Evolutionary conservation across 73 alveolate species (phyloP), one percentile per base, ranked within the genome.

Genomic region (Blepharisma stoltei): DNA sequence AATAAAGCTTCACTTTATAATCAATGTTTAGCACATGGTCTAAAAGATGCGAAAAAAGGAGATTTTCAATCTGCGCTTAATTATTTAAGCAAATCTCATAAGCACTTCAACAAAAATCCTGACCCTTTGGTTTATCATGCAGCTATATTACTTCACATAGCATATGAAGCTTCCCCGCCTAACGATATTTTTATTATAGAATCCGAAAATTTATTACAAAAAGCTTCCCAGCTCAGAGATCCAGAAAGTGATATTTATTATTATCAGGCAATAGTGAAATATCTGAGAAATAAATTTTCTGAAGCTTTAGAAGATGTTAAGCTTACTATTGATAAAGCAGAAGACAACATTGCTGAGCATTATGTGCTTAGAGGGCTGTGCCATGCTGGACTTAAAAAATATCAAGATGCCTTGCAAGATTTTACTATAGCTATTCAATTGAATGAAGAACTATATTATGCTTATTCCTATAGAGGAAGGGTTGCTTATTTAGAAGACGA

Each of bases 401-500:
- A 78, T 70, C 69, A 80, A 54, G 95, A 88, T 54, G 95, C 95
- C 0, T 78, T 88, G 55, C 83, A 85, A 11, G 95, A 88, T 68
- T 78, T 88, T 6, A 70, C 89, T 41, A 78, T 83, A 4, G 91
- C 95, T 4, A 54, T 88, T 38, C 81, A 88, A 48, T 55, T 88
- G 20, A 82, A 88, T 53, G 86, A 88, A 54, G 90, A 80, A 27
- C 78, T 83, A n/a, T 43, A 83, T 43, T 89, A 88, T 76, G 95
- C 89, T 27, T 88, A 88, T 55, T 54, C 78, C 65, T 83, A 81
- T 53, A 78, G 95, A 83, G 95, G 95, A 11, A 83, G 86, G 46
- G 83, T 91, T 48, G 95, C 95, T 6, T 88, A 83, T 75, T 67
- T 88, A 71, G 76, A 83, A 7, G 95, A 89, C 1, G 95, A 88